Conservation (phyloP, 1,284 basidiomycete genomes). For the Cryptococcus sp. region DNA sequence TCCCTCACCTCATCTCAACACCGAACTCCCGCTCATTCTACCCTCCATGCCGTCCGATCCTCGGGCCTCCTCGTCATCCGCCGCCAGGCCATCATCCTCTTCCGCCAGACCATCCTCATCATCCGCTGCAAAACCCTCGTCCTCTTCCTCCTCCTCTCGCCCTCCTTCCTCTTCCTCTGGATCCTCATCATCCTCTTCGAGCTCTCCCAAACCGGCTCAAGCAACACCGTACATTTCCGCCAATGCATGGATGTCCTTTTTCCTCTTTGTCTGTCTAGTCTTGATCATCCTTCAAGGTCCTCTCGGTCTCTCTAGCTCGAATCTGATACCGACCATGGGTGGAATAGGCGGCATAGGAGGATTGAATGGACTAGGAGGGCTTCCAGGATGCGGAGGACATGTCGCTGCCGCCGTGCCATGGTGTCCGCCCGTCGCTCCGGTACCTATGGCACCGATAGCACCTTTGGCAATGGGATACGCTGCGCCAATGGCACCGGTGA, state of each 20-base stretch:
- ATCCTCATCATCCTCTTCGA: slow-evolving; percentile 8
- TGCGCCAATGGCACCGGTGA: neutral
- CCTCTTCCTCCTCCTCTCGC: slow-evolving; percentile 20
- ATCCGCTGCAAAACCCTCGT: slow-evolving; percentile 10
- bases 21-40: slow-evolving; percentile 5
- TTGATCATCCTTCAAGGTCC: slow-evolving; percentile 39
- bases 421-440: slow-evolving; percentile 15
- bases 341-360: too few species aligned
- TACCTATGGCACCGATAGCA: slow-evolving; percentile 1
- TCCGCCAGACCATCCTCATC: neutral
- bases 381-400: slow-evolving; percentile 28
- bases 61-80: slow-evolving; percentile 9
- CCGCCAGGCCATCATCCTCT: slow-evolving; percentile 24
- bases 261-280: slow-evolving; percentile 35
- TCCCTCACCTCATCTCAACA: neutral
- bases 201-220: slow-evolving; percentile 15
- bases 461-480: too few species aligned
- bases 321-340: neutral
- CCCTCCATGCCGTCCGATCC: neutral
- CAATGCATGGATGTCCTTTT: slow-evolving; percentile 39
- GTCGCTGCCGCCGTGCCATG: slow-evolving; percentile 26
- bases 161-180: neutral
- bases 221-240: slow-evolving; percentile 26
- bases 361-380: slow-evolving; percentile 10
- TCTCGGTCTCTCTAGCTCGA: slow-evolving; percentile 22